These are phyloP conservation scores for Isatis tinctoria DNA, from an alignment of 345 rosid species.

Conservation along the genomic window DNA sequence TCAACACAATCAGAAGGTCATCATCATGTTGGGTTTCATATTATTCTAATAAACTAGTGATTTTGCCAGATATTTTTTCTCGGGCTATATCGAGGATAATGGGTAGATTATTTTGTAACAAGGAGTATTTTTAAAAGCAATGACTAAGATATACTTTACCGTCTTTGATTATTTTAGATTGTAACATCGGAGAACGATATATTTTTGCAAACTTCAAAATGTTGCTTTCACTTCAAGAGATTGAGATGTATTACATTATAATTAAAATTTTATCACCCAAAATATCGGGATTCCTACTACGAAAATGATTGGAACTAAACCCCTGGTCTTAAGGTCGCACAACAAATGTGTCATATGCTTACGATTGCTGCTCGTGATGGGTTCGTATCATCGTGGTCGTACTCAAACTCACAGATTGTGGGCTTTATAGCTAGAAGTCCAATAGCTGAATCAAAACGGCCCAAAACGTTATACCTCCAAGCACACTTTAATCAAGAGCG, in stretches of 20 bases:
- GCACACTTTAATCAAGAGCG: neutral
- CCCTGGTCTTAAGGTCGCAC: neutral
- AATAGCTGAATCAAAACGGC: neutral
- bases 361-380: neutral
- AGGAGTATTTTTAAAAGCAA: neutral
- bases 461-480: neutral
- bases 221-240: constrained; percentile 22
- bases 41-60: constrained; percentile 7
- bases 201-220: constrained; percentile 20
- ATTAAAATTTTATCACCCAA: neutral
- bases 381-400: neutral
- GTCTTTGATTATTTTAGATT: constrained; percentile 1
- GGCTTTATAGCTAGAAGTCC: neutral
- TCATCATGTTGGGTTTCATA: constrained; percentile 25
- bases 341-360: neutral
- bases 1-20: constrained; percentile 26
- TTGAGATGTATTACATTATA: neutral
- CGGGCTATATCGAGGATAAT: constrained; percentile 6
- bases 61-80: constrained; percentile 15
- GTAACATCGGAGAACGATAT: neutral
- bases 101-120: neutral
- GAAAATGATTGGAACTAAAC: constrained; percentile 29
- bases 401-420: neutral
- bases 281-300: constrained; percentile 24
- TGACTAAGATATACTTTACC: constrained; percentile 18